Base-by-base conservation (phyloP, 805 yeast species). In the Vanderwaltozyma verrucispora region DNA sequence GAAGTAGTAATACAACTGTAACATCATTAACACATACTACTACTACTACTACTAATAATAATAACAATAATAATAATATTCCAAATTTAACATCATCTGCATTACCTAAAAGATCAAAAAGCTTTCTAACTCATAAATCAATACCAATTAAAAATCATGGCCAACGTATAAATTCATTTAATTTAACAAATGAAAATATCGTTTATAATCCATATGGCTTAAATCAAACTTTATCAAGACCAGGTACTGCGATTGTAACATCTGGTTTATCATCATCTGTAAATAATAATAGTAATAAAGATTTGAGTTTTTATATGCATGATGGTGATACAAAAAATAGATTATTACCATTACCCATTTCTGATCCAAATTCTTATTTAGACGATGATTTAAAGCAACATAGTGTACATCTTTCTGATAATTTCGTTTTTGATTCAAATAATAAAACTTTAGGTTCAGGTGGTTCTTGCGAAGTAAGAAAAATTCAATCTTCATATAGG, bases 401-500 rank as follows among this genome's bases (percentile, higher is more conserved):
- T 2, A 65, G 68, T 42, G 60, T 67, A 3, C 68, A 69, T 36
- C 57, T 83, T 40, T 64, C 68, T 27, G 80, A 77, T 33, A 74
- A 72, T 40, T 82, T 74, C 50, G 72, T 68, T 30, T 45, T 71
- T 11, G 63, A 67, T 5, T 61, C 64, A 18, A 64, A 62, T 38
- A 64, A 64, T 17, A 68, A 69, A 35, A 71, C 71, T 32, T 55
- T 82, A 32, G 92, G 88, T 2, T 74, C 72, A 37, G 92, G 94
- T 33, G 92, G 88, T 2, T 74, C 83, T 2, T 74, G 85, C 7
- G 72, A 72, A 37, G 87, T 82, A 16, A 64, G 80, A 38, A 71
- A 72, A 38, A 59, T 71, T 3, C 61, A 63, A 38, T 54, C 62
- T 12, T 56, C 62, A 20, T 51, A 58, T 20, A 48, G 47, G 31